These are phyloP conservation scores for Pelargonium cotyledonis DNA, from an alignment of 441 rosid species.

Conservation along the genomic window DNA sequence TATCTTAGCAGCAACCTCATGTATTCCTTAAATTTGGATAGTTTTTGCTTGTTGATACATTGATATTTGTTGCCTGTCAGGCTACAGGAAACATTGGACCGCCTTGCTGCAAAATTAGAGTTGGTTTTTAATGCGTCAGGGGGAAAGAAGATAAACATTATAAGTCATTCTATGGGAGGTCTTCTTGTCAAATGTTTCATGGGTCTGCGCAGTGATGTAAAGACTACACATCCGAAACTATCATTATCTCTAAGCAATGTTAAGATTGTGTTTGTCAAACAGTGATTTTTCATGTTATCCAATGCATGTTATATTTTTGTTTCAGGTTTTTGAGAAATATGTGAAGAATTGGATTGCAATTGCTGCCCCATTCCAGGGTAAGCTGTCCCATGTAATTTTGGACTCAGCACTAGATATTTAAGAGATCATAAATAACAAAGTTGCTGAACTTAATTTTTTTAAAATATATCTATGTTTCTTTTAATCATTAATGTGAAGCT, in stretches of 20 bases:
- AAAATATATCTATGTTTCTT: neutral
- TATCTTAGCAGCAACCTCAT: neutral
- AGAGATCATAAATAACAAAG: neutral
- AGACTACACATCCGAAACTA: neutral
- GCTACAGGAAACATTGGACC: slow-evolving; percentile 60
- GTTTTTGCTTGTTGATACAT: slow-evolving; percentile 1
- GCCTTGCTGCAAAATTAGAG: slow-evolving; percentile 62
- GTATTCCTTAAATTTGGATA: neutral
- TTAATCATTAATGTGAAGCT: neutral
- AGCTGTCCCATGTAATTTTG: slow-evolving; percentile 17
- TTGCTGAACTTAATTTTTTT: neutral
- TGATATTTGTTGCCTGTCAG: slow-evolving; percentile 25
- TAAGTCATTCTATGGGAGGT: slow-evolving; percentile 98
- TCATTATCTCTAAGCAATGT: neutral
- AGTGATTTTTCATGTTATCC: neutral
- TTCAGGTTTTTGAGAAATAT: slow-evolving; percentile 76
- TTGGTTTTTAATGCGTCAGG: slow-evolving; percentile 70
- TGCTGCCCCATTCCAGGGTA: slow-evolving; percentile 89
- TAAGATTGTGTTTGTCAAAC: slow-evolving; percentile 2
- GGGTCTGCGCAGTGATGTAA: slow-evolving; percentile 75
- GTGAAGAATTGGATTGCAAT: slow-evolving; percentile 93
- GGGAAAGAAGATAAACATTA: slow-evolving; percentile 77
- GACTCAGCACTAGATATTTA: neutral
- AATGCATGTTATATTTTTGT: neutral
- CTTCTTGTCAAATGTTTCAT: slow-evolving; percentile 87